Evolutionary conservation across 768 basidiomycete species (phyloP).

Genomic region (Leccinum rimulosum): DNA sequence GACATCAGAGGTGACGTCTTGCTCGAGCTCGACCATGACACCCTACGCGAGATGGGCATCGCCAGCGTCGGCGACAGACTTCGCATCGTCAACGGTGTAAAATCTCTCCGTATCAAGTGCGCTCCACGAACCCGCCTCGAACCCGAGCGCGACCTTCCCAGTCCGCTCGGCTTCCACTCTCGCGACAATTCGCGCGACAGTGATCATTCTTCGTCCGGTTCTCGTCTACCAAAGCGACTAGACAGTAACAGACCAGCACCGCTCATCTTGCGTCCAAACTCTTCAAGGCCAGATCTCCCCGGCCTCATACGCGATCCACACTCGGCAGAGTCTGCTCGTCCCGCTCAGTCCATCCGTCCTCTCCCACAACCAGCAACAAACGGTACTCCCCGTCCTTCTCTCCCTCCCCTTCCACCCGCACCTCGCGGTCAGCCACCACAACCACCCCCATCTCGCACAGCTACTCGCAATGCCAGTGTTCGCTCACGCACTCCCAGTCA

Average conservation of each 20-base stretch:
- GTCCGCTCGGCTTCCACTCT: conserved; percentile 12
- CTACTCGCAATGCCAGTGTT: conserved; percentile 31
- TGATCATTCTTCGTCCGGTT: conserved; percentile 25
- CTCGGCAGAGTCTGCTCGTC: conserved; percentile 50
- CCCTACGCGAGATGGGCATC: conserved; percentile 89
- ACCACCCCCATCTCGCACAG: conserved; percentile 33
- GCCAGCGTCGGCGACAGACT: conserved; percentile 88
- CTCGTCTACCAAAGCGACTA: conserved; percentile 44
- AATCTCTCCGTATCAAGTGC: conserved; percentile 65
- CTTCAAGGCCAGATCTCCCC: conserved; percentile 62
- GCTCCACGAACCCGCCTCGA: conserved; percentile 17
- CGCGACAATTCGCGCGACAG: conserved; percentile 25
- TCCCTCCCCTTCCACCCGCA: conserved; percentile 68
- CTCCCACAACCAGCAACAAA: conserved; percentile 31
- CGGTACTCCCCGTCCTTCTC: conserved; percentile 39
- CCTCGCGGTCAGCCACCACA: conserved; percentile 67
- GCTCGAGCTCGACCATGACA: conserved; percentile 84
- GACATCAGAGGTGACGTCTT: conserved; percentile 93
- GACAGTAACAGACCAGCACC: conserved; percentile 76
- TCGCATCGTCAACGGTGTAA: conserved; percentile 82
- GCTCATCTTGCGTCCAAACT: conserved; percentile 61
- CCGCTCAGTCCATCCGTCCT: conserved; percentile 24
- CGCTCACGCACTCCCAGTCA: conserved; percentile 55
- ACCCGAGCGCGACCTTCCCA: not conserved
- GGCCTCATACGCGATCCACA: conserved; percentile 63